Evolutionary conservation across 2,329 filamentous ascomycete genomes (phyloP).

Genomic region (Talaromyces sp.): DNA sequence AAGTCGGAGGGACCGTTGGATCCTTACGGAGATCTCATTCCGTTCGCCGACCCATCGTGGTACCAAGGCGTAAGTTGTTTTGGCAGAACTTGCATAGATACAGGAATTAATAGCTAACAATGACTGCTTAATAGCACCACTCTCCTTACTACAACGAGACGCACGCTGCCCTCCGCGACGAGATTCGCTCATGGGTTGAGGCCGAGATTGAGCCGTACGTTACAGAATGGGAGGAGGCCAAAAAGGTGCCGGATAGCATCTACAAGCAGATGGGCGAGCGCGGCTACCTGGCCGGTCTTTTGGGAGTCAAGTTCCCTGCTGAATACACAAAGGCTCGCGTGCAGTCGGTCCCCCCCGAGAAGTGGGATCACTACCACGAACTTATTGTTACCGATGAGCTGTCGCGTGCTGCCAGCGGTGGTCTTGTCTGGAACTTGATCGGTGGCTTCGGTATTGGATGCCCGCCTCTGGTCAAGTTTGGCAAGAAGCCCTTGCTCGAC

Average conservation of each 20-base stretch:
- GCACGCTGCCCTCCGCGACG: slow-evolving; percentile 82
- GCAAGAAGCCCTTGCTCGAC: slow-evolving; percentile 76
- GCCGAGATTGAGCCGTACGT: slow-evolving; percentile 84
- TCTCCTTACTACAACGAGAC: slow-evolving; percentile 95
- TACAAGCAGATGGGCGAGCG: slow-evolving; percentile 94
- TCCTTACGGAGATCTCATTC: slow-evolving; percentile 77
- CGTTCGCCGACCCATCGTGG: slow-evolving; percentile 89
- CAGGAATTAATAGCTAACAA: slow-evolving; percentile 8
- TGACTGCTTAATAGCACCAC: slow-evolving; percentile 61
- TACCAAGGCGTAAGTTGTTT: slow-evolving; percentile 72
- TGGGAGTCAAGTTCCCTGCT: slow-evolving; percentile 72
- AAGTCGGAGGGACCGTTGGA: slow-evolving; percentile 71
- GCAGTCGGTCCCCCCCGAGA: slow-evolving; percentile 73
- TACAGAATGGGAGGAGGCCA: slow-evolving; percentile 94
- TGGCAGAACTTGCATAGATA: neutral
- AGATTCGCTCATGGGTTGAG: slow-evolving; percentile 90
- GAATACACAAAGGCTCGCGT: slow-evolving; percentile 67
- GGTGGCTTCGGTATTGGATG: slow-evolving; percentile 95
- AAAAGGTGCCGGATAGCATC: slow-evolving; percentile 78
- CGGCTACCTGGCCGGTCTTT: slow-evolving; percentile 84
- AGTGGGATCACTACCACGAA: slow-evolving; percentile 99
- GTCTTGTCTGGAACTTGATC: slow-evolving; percentile 94
- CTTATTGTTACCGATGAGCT: slow-evolving; percentile 92
- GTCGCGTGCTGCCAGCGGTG: slow-evolving; percentile 80
- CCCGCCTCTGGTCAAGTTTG: slow-evolving; percentile 87